A percentile compares a stretch with the other conserved stretches of the same genome.
These are phyloP conservation scores for Fraxinus excelsior DNA, from an alignment of 257 asterid genomes.

Conservation along the genomic window DNA sequence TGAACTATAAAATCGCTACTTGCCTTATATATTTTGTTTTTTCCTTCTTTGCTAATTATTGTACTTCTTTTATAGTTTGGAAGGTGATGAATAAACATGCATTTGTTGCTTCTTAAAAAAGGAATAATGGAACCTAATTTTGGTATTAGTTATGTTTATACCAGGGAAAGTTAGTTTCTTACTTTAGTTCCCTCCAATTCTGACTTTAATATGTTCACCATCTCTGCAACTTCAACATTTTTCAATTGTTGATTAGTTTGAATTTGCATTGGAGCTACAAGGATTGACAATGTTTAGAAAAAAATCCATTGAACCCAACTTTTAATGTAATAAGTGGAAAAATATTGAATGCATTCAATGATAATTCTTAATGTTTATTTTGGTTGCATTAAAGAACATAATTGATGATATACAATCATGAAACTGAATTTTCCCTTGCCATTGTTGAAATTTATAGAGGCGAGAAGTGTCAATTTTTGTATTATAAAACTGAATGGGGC, in stretches of 20 bases:
- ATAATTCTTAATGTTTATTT: no score
- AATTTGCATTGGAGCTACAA: background rate
- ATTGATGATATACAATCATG: background rate
- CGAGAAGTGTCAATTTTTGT: background rate
- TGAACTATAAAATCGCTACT: background rate
- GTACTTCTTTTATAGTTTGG: background rate
- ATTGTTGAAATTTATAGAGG: background rate
- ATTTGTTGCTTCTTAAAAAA: conserved; percentile 10
- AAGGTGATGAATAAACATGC: conserved; percentile 9
- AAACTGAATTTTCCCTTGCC: background rate
- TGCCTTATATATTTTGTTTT: background rate
- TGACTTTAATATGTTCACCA: background rate
- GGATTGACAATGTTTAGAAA: background rate
- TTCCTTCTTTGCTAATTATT: background rate
- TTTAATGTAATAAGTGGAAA: background rate
- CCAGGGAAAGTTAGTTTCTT: background rate
- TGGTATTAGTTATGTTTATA: background rate
- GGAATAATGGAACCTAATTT: conserved; percentile 6
- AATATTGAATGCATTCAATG: background rate
- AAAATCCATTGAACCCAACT: background rate
- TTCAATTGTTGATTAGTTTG: background rate
- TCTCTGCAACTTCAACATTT: conserved; percentile 1
- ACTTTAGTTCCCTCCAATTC: background rate
- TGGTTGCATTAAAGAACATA: background rate
- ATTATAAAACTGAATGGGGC: background rate